These are phyloP conservation scores for Polychaeton citri DNA, from an alignment of 2,329 filamentous ascomycete species.

Conservation along the genomic window DNA sequence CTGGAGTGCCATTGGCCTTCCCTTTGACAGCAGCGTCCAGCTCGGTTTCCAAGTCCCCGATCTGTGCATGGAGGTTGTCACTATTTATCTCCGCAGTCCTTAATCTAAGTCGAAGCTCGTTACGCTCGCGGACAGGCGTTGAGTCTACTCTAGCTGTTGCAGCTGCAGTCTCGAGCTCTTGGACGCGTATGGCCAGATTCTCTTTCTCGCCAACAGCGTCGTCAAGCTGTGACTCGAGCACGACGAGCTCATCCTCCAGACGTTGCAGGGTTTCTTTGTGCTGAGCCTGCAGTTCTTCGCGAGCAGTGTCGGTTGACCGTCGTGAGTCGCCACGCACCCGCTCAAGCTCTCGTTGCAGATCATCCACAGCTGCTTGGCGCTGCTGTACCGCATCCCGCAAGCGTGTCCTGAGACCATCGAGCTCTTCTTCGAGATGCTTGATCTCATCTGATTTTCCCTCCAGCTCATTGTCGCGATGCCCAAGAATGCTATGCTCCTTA, in stretches of 20 bases:
- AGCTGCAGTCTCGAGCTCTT: slow-evolving; percentile 24
- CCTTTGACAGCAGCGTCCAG: slow-evolving; percentile 16
- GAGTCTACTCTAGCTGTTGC: slow-evolving; percentile 24
- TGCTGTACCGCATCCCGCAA: slow-evolving; percentile 19
- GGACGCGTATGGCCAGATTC: slow-evolving; percentile 45
- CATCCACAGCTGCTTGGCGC: slow-evolving; percentile 23
- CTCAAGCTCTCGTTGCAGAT: slow-evolving; percentile 30
- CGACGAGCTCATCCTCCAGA: slow-evolving; percentile 43
- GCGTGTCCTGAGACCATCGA: slow-evolving; percentile 27
- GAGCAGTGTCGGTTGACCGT: slow-evolving; percentile 11
- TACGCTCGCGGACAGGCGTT: slow-evolving; percentile 22
- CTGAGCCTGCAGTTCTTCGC: slow-evolving; percentile 32
- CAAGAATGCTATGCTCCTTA: slow-evolving; percentile 16
- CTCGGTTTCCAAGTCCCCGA: slow-evolving; percentile 23
- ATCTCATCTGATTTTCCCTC: slow-evolving; percentile 15
- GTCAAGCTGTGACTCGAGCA: slow-evolving; percentile 30
- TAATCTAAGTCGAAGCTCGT: slow-evolving; percentile 19
- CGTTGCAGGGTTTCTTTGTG: slow-evolving; percentile 27
- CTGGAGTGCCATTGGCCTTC: slow-evolving; percentile 16
- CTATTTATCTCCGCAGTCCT: slow-evolving; percentile 18
- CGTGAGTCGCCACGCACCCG: slow-evolving; percentile 11
- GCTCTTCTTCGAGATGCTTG: slow-evolving; percentile 23
- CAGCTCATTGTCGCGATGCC: slow-evolving; percentile 14
- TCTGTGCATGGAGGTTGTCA: slow-evolving; percentile 19
- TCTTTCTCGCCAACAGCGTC: slow-evolving; percentile 36